Evolutionary conservation across 495 filamentous ascomycete species (phyloP), one percentile per base, ranked within the genome.

Genomic region (Xylaria scruposa): DNA sequence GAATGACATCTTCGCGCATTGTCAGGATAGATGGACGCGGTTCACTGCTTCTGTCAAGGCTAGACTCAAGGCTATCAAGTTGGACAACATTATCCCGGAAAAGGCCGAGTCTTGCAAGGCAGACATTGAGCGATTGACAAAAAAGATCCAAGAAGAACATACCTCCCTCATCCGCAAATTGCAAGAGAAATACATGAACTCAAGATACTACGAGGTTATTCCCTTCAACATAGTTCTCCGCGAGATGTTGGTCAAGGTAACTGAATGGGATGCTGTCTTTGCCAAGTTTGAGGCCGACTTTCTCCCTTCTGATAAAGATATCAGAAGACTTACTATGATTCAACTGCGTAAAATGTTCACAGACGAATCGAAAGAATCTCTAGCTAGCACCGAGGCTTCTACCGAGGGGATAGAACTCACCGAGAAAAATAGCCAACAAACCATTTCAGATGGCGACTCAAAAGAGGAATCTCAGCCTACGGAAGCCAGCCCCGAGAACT

Each of bases 241-340:
- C 77, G 91, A 91, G 33, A 93, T 97, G 83, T 92, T 98, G 73
- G 95, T 97, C 78, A 97, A 94, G 74, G 94, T 95, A 10, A 90
- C 93, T 9, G 93, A 94, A 74, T 99, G 97, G 97, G 97, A 99
- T 75, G 89, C 88, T 29, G 88, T 88, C 4, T 99, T 99, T 80
- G 88, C 89, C 44, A 91, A 93, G 42, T 97, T 99, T 70, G 97
- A 99, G 76, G 89, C 89, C 63, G 93, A 95, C 73, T 99, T 96
- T 81, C 94, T 99, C 77, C 94, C 94, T 19, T 97, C 95, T 0
- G 97, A 99, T 76, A 98, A 98, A 75, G 97, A 99, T 82, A 98
- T 99, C 72, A 89, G 94, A 70, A 89, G 95, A 73, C 83, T 99
- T 62, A 95, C 97, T 53, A 92, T 94, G 31, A 86, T 97, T 44